These are phyloP conservation scores for Fermentozyma sake DNA, from an alignment of 1,139 yeast genomes.

Conservation along the genomic window DNA sequence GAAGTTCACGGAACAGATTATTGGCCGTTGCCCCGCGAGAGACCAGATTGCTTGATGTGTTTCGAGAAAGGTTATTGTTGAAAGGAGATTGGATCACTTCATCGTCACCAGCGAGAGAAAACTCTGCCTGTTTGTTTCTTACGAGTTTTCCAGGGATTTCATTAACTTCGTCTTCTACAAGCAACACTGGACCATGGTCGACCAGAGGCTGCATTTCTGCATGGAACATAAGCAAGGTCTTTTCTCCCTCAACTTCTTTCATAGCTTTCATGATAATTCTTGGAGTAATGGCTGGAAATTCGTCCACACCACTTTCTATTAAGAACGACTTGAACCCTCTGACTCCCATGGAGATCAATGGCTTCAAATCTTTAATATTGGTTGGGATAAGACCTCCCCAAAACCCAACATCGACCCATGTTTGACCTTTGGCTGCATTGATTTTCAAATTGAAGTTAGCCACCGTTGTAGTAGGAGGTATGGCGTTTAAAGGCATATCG, in stretches of 20 bases:
- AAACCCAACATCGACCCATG: slow-evolving; percentile 92
- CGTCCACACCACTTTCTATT: slow-evolving; percentile 91
- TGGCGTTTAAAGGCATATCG: slow-evolving; percentile 94
- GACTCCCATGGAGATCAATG: slow-evolving; percentile 78
- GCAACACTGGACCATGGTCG: slow-evolving; percentile 4
- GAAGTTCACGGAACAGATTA: too few relatives aligned
- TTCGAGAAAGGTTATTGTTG: too few relatives aligned
- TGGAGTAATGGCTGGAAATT: slow-evolving; percentile 77
- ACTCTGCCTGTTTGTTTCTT: too few relatives aligned
- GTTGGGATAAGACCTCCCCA: slow-evolving; percentile 94
- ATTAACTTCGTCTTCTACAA: too few relatives aligned
- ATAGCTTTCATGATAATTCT: slow-evolving; percentile 63
- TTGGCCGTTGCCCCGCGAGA: too few relatives aligned
- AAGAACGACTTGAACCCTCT: slow-evolving; percentile 89
- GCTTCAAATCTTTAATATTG: slow-evolving; percentile 63
- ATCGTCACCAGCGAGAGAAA: too few relatives aligned
- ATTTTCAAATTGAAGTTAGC: slow-evolving; percentile 70
- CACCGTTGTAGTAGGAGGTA: slow-evolving; percentile 89
- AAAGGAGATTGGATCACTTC: too few relatives aligned
- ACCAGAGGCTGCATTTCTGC: slow-evolving; percentile 71
- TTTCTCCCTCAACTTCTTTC: slow-evolving; percentile 51
- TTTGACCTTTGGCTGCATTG: slow-evolving; percentile 71
- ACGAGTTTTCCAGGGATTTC: too few relatives aligned
- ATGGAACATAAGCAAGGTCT: slow-evolving; percentile 83
- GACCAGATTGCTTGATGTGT: too few relatives aligned